Evolutionary conservation across 192 early-diverging fungal genomes (phyloP), one percentile per base, ranked within the genome.

Genomic region (Podila epigama): DNA sequence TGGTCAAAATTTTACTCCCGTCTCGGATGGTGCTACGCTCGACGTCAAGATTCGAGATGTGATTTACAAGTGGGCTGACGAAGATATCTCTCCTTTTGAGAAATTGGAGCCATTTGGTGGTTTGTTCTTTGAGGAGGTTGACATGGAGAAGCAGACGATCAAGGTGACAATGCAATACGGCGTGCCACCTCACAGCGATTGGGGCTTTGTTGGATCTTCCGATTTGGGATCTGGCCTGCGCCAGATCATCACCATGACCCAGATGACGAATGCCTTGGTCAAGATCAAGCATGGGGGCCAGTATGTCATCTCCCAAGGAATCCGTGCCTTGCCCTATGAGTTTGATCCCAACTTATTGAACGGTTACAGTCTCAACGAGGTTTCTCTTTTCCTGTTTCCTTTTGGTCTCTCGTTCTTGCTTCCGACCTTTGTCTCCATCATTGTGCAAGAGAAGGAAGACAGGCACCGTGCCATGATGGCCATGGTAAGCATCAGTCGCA

Each of bases 401-500:
- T 68, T 68, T 35, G 72, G 53, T 0, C 65, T 75, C n/a, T 75
- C 65, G 42, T 75, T 75, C 28, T 28, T 75, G 11, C 9, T 75
- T 20, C 72, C 72, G 4, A 68, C 72, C 13, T 75, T 75, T 54
- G 72, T 75, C 20, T 61, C 72, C 2, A 55, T 75, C 48, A 31
- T 75, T 42, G 72, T 75, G 13, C 64, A 75, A 25, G 72, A 75
- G 42, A 75, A 75, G 36, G 72, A 75, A 28, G 72, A 75, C 33
- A 55, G 60, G 3, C 72, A 75, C 37, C 64, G 65, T 15, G 61
- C 66, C 52, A 75, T 75, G 72, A 75, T 75, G 72, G 72, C 72
- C n/a, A 75, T 75, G 72, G 72, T 75, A 63, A 41, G 39, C 10
- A 55, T 28, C n/a, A n/a, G n/a, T n/a, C n/a, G n/a, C n/a, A n/a